Base-by-base conservation (phyloP, 345 rosid species). In the Arabis alpina region DNA sequence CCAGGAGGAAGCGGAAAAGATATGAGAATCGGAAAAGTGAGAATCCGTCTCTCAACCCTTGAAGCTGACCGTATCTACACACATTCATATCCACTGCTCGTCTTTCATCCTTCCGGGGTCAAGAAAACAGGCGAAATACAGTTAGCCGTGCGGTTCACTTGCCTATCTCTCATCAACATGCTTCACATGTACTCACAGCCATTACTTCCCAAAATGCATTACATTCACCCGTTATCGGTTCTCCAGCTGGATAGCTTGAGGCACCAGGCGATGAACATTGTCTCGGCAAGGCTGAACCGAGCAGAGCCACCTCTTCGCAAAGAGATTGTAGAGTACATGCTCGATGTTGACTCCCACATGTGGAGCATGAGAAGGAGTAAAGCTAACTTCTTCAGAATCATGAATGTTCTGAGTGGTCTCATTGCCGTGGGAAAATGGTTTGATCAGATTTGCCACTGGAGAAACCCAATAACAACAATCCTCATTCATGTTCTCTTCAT, bases 301-400 rank as follows among this genome's bases (percentile, higher is more conserved):
- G 96, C 98, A 15, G 99, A 94, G 80, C 99, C 99, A 34, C 95
- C 99, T 2, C 76, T 94, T 71, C 83, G 92, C 61, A 91, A 87
- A 79, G 99, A 94, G 76, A 80, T 92, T 13, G 98, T 94, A 6
- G 99, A 94, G 80, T 94, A 91, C 72, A 94, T 94, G 99, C 92
- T 94, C 3, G 99, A 94, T 77, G 96, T 94, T 37, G 99, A 88
- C 72, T 94, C 97, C 1, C 99, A 94, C 66, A 91, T 94, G 98
- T 94, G 99, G 98, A 94, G 91, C 76, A 94, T 91, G 99, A 87
- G 99, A 80, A 88, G 98, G 78, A 94, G 99, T 82, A 94, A 94
- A 76, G 99, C 99, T 2, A 94, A 94, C 72, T 76, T 70, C 68
- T 76, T 71, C 61, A 70, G 76, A 19, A 70, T 76, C 76, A 76